These are phyloP conservation scores for Aulographum hederae DNA, from an alignment of 2,329 filamentous ascomycete genomes.

Conservation along the genomic window DNA sequence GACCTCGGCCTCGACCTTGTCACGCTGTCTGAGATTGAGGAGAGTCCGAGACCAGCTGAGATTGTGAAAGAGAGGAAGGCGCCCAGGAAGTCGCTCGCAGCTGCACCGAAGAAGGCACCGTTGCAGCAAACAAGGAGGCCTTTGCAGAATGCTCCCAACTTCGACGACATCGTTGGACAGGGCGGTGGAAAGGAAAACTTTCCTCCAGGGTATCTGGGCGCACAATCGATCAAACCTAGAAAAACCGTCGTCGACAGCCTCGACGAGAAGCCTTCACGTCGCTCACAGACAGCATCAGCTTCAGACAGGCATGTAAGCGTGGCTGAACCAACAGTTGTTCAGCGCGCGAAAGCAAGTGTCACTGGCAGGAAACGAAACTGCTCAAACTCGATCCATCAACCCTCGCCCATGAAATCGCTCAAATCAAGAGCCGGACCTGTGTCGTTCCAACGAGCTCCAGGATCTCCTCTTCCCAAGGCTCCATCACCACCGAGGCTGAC, in stretches of 20 bases:
- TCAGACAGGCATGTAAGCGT: no score
- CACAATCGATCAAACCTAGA: conserved; percentile 6
- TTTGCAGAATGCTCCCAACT: conserved; percentile 9
- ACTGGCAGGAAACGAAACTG: conserved; percentile 15
- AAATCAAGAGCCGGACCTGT: no score
- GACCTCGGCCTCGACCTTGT: conserved; percentile 19
- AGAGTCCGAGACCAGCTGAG: conserved; percentile 13
- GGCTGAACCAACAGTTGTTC: no score
- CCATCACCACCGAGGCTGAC: conserved; percentile 7
- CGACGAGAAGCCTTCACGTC: conserved; percentile 5
- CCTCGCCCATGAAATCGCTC: conserved; percentile 16
- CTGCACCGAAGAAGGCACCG: conserved; percentile 29
- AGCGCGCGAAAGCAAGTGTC: conserved; percentile 8
- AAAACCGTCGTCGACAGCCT: neutral
- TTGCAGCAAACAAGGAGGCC: conserved; percentile 22
- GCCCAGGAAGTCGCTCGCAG: conserved; percentile 23
- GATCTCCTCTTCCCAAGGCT: conserved; percentile 12
- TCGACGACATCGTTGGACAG: conserved; percentile 29
- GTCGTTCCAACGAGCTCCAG: no score
- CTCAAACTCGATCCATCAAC: conserved; percentile 13
- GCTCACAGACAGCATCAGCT: conserved; percentile 2
- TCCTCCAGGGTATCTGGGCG: conserved; percentile 26
- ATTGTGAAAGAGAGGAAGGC: conserved; percentile 10
- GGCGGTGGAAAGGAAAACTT: conserved; percentile 45
- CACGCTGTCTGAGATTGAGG: conserved; percentile 19